These are phyloP conservation scores for Curvularia hawaiiensis DNA, from an alignment of 2,329 filamentous ascomycete genomes.

Conservation along the genomic window DNA sequence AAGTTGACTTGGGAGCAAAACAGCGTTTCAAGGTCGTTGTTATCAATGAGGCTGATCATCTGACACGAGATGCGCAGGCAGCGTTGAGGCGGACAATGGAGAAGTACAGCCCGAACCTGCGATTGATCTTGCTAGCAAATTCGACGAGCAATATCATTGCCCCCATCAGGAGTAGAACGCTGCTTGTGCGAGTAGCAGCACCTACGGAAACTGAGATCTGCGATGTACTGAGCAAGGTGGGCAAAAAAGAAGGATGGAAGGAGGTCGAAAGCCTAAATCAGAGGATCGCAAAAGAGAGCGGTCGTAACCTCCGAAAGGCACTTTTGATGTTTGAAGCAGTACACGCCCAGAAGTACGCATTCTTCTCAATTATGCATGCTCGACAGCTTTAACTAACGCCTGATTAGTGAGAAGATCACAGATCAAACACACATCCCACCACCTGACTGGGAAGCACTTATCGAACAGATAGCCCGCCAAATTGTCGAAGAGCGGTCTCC, in stretches of 20 bases:
- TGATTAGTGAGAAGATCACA: conserved; percentile 79
- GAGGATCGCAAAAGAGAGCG: conserved; percentile 88
- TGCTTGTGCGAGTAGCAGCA: conserved; percentile 89
- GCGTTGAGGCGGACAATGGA: conserved; percentile 97
- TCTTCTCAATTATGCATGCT: background rate
- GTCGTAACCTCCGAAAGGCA: conserved; percentile 85
- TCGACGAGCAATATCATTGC: conserved; percentile 98
- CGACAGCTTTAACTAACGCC: conserved; percentile 13
- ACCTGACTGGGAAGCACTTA: conserved; percentile 95
- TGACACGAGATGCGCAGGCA: conserved; percentile 93
- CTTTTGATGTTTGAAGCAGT: conserved; percentile 97
- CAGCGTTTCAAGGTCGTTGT: conserved; percentile 98
- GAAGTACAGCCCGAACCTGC: conserved; percentile 95
- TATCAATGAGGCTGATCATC: conserved; percentile 96
- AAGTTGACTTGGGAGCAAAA: conserved; percentile 90
- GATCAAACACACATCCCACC: conserved; percentile 90
- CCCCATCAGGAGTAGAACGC: conserved; percentile 89
- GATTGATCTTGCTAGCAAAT: conserved; percentile 90
- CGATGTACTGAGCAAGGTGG: conserved; percentile 69
- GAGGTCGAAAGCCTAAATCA: conserved; percentile 75
- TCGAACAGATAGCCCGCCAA: conserved; percentile 86
- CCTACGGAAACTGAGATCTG: conserved; percentile 87
- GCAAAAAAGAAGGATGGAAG: conserved; percentile 84
- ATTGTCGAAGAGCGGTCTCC: conserved; percentile 95
- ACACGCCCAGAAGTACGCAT: conserved; percentile 88